Percentiles rank a stretch among this genome's conserved stretches.
These are phyloP conservation scores for Gossypium aridum DNA, from an alignment of 441 rosid species.

Conservation along the genomic window DNA sequence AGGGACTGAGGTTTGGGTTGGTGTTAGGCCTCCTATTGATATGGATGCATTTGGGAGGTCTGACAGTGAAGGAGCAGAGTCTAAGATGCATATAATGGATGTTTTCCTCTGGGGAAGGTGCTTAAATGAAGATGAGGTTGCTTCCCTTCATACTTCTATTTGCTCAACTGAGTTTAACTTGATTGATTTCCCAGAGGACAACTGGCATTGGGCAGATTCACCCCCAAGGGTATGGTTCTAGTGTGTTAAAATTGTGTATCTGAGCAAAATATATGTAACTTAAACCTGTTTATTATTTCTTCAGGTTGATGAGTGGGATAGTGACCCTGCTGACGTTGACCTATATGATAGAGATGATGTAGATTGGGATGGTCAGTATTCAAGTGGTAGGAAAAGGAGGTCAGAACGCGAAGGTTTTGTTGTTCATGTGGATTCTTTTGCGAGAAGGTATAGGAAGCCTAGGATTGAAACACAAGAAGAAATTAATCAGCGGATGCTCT, in stretches of 20 bases:
- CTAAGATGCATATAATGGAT: conserved; percentile 99
- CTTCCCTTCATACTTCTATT: conserved; percentile 71
- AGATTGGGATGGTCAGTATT: conserved; percentile 99
- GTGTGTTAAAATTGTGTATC: conserved; percentile 10
- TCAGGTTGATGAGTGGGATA: conserved; percentile 99
- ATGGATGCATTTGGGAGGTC: conserved; percentile 98
- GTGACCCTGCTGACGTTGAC: conserved; percentile 98
- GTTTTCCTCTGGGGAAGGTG: conserved; percentile 99
- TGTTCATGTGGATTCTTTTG: conserved; percentile 80
- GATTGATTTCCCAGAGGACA: conserved; percentile 86
- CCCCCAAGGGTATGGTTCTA: conserved; percentile 76
- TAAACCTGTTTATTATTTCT: conserved; percentile 21
- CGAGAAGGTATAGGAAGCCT: conserved; percentile 92
- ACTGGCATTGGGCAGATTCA: conserved; percentile 99
- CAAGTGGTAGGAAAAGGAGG: conserved; percentile 98
- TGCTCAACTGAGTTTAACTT: conserved; percentile 71
- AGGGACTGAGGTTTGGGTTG: conserved; percentile 94
- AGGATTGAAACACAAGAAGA: conserved; percentile 96
- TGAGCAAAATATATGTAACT: conserved; percentile 8
- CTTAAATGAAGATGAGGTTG: conserved; percentile 90
- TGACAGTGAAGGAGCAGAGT: conserved; percentile 99
- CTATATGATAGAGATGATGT: conserved; percentile 97
- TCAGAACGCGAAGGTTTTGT: conserved; percentile 73
- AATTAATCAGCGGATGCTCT: conserved; percentile 93
- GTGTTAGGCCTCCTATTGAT: conserved; percentile 90